Evolutionary conservation across 129 eudicot species (phyloP), one percentile per base, ranked within the genome.

Genomic region (Heracleum sosnowskyi): DNA sequence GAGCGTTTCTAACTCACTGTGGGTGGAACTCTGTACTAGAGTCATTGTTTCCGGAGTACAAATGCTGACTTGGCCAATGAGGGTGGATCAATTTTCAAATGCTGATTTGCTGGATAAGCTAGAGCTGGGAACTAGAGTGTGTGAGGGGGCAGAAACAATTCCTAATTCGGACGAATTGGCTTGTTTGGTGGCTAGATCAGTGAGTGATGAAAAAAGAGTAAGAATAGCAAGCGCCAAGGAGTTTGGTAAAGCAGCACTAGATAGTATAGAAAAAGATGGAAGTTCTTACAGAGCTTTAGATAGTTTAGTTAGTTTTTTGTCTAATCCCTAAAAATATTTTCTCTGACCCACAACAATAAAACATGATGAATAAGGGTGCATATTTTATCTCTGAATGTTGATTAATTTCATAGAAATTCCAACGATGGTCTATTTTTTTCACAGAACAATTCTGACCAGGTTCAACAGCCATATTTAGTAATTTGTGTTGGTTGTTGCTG

Each of bases 21-120:
- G 90, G 93, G 64, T 89, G 93, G 88, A 85, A 84, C 73, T 88
- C 92, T 8, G 79, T 76, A 0, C 10, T 88, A 34, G 92, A 86
- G 78, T 82, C 79, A 29, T 89, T 33, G 73, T 82, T 1, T 49
- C 83, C 2, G 88, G 86, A 16, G 87, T 86, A 66, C 41, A 49
- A 80, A 82, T 86, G 83, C 17, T 86, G 74, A 77, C 84, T 0
- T 89, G 90, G 93, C 93, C 93, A 16, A 35, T 64, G 82, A 84
- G 68, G 41, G 90, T 83, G 0, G 93, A 89, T 75, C 93, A 89
- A 15, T 86, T 70, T 10, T 9, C 41, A 2, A 80, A 87, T 53
- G 86, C 91, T 22, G 74, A 74, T 53, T 22, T 87, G n/a, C 37
- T 87, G 80, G 83, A 79, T 7, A 88, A 87, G 20, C 73, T 79